Percentiles rank a stretch among this genome's conserved stretches.
Conservation (phyloP, 495 filamentous ascomycete species). For the Xylaria nigripes region DNA sequence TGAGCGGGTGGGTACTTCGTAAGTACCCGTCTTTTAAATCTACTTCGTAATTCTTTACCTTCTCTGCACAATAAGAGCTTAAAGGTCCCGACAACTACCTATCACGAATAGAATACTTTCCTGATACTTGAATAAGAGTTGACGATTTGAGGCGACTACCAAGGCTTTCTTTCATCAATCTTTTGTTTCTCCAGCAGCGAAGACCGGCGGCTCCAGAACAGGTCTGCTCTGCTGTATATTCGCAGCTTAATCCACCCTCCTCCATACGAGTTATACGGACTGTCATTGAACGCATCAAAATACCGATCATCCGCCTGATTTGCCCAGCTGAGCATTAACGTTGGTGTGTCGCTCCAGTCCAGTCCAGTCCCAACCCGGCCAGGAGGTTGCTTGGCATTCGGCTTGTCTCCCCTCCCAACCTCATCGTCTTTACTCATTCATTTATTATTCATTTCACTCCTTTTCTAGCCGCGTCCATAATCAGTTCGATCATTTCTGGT, state of each 20-base stretch:
- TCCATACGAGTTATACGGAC: neutral
- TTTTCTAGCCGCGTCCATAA: neutral
- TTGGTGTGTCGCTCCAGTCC: conserved; percentile 3
- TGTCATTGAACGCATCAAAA: neutral
- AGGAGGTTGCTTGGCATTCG: conserved; percentile 6
- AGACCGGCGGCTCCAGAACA: too few relatives aligned
- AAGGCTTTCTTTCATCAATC: too few relatives aligned
- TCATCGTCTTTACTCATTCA: conserved; percentile 4
- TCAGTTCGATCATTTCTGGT: neutral
- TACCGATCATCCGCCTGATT: neutral
- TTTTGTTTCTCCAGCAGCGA: too few relatives aligned
- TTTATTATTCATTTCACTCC: neutral
- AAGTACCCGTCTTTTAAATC: too few relatives aligned
- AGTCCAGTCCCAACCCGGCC: neutral
- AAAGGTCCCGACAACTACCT: too few relatives aligned
- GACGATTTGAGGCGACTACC: too few relatives aligned
- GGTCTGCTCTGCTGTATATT: neutral
- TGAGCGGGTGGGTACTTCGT: too few relatives aligned
- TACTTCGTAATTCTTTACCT: too few relatives aligned
- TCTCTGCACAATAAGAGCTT: too few relatives aligned
- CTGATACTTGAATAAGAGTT: too few relatives aligned
- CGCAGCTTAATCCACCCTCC: neutral
- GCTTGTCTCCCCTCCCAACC: conserved; percentile 12
- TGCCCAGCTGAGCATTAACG: conserved; percentile 12
- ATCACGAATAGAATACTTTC: too few relatives aligned